Evolutionary conservation across 2,329 filamentous ascomycete genomes (phyloP), one percentile per base, ranked within the genome.

Genomic region (Coniochaeta sp.): DNA sequence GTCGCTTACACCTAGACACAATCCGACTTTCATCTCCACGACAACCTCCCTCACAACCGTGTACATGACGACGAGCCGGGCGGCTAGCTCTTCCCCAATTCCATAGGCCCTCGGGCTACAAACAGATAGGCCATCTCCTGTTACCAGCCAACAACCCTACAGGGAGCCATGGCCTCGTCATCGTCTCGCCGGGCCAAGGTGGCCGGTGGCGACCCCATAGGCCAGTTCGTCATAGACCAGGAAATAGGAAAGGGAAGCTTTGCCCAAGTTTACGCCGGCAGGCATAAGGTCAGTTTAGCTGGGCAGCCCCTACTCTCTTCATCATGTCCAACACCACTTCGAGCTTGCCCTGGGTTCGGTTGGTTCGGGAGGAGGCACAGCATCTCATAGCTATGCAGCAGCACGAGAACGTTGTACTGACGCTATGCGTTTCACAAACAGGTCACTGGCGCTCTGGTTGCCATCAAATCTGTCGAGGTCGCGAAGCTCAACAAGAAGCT

Each of bases 191-290:
- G 60, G 54, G n/a, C 52, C 61, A 57, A 49, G 53, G 50, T 48
- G n/a, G 47, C 48, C 13, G 47, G 63, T 58, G 70, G 72, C 52
- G 70, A 67, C 61, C 57, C 64, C 55, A 67, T 94, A 62, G 89
- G 91, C 59, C 83, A 87, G 63, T 96, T 95, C 70, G 80, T 81
- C 62, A 85, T 92, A 63, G 82, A 91, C 61, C 85, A 87, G 60
- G 89, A 96, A 73, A 96, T 97, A 67, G 94, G 94, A 57, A 94
- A 94, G 73, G 94, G 94, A 56, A 97, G 94, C 74, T 99, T 97
- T 75, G 94, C 94, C 58, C 91, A 91, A 60, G 94, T 99, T 59
- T 97, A 94, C 68, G 83, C 87, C 67, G 91, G 89, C 57, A 83
- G 85, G 61, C 89, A 95, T 71, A 87, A 87, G 73, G 91, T 95